Evolutionary conservation across 202 grass and related monocot genomes (phyloP).

Genomic region (Thinopyrum obtusiflorum): DNA sequence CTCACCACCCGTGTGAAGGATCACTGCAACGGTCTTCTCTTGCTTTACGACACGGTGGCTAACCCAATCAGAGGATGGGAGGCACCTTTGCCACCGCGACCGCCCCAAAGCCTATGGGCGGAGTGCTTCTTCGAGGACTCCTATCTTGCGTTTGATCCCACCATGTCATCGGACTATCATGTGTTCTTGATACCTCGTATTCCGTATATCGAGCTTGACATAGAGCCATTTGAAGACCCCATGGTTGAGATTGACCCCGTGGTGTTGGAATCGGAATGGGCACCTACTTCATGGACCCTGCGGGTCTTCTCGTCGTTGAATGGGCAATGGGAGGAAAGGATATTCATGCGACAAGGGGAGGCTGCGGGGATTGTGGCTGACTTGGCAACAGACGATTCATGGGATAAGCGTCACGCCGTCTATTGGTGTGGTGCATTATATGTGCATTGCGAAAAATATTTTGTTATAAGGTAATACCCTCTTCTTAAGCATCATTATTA

Average conservation of each 20-base stretch:
- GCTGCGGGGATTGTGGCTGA: not conserved
- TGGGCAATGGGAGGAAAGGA: not conserved
- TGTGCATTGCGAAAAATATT: not conserved
- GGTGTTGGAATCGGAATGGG: not conserved
- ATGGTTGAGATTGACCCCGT: not conserved
- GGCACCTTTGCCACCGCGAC: not conserved
- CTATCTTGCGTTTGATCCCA: not conserved
- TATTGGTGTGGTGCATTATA: not conserved
- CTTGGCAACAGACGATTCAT: not conserved
- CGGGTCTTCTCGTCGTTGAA: not conserved
- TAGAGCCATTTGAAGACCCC: not conserved
- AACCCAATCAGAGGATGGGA: not conserved
- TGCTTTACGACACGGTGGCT: not conserved
- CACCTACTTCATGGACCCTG: not conserved
- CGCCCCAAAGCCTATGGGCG: not conserved
- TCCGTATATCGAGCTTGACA: not conserved
- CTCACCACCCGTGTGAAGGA: not conserved
- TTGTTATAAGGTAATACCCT: not conserved
- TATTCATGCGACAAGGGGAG: not conserved
- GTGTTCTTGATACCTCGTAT: not conserved
- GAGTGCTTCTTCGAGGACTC: not conserved
- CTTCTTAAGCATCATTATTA: not conserved
- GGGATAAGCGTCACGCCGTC: not conserved
- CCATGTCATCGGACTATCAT: not conserved
- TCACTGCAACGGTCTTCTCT: constrained; percentile 2